These are phyloP conservation scores for Zasmidium cellare DNA, from an alignment of 2,329 filamentous ascomycete species.

Conservation along the genomic window DNA sequence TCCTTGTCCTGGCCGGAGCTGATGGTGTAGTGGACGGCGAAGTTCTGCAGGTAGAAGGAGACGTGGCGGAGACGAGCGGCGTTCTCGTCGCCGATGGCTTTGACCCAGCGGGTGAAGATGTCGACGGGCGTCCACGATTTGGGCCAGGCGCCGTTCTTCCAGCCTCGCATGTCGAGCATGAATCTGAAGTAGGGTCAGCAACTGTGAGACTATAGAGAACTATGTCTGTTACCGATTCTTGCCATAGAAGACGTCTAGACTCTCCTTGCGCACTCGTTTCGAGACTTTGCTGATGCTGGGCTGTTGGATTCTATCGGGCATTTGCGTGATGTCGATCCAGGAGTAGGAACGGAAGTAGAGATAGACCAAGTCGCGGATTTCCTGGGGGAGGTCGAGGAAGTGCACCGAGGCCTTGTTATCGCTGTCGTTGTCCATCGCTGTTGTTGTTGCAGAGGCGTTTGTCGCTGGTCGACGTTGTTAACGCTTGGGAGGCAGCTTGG, in stretches of 20 bases:
- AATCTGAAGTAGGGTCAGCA: conserved; percentile 5
- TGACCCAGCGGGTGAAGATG: conserved; percentile 23
- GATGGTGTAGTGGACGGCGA: conserved; percentile 16
- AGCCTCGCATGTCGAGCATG: conserved; percentile 20
- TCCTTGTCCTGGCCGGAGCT: not conserved
- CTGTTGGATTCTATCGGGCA: conserved; percentile 12
- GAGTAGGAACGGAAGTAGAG: conserved; percentile 11
- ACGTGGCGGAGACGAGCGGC: conserved; percentile 18
- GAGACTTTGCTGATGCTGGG: conserved; percentile 13
- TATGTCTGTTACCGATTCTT: conserved; percentile 8
- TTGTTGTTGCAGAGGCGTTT: not conserved
- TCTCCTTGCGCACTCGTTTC: conserved; percentile 16
- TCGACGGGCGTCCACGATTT: conserved; percentile 15
- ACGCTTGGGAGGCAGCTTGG: not conserved
- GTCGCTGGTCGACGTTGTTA: not conserved
- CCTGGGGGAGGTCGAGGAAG: conserved; percentile 22
- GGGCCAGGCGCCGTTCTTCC: conserved; percentile 15
- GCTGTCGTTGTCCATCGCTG: no score
- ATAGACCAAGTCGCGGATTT: conserved; percentile 26
- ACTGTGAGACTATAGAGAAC: not conserved
- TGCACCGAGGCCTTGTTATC: no score
- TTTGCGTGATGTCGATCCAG: conserved; percentile 15
- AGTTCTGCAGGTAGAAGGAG: conserved; percentile 19
- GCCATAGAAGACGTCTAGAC: conserved; percentile 23
- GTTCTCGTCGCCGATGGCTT: conserved; percentile 24